These are phyloP conservation scores for Coemansia sp. DNA, from an alignment of 192 early-diverging fungal species.

Conservation along the genomic window DNA sequence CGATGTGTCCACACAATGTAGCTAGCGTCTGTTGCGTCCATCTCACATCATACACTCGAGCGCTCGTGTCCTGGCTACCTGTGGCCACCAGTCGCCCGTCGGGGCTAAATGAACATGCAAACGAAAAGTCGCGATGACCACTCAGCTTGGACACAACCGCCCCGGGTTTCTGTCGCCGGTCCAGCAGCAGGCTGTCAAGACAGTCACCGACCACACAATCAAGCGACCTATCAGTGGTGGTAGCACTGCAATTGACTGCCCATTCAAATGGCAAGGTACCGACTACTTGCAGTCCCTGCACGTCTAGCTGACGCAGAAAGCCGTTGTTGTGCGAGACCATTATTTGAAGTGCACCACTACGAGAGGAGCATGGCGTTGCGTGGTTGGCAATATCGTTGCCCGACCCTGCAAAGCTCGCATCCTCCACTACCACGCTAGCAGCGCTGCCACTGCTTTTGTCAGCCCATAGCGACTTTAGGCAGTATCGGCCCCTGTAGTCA, in stretches of 20 bases:
- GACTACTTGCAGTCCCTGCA: not conserved
- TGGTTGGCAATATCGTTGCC: conserved; percentile 44
- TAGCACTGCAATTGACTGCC: conserved; percentile 44
- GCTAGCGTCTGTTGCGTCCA: conserved; percentile 20
- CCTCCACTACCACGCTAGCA: not conserved
- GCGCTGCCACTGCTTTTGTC: not conserved
- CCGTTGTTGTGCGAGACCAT: conserved; percentile 34
- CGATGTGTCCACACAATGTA: conserved; percentile 31
- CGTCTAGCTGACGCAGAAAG: conserved; percentile 13
- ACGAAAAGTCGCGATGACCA: conserved; percentile 46
- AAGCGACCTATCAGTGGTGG: conserved; percentile 10
- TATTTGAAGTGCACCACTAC: conserved; percentile 3
- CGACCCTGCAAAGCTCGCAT: not conserved
- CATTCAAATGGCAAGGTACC: conserved; percentile 14
- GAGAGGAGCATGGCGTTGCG: conserved; percentile 1
- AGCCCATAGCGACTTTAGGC: conserved; percentile 16
- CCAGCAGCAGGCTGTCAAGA: conserved; percentile 19
- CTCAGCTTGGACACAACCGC: conserved; percentile 7
- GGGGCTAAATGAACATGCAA: conserved; percentile 42
- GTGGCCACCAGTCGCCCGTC: conserved; percentile 45
- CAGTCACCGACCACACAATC: conserved; percentile 48
- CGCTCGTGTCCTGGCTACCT: conserved; percentile 46
- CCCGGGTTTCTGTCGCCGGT: conserved; percentile 11
- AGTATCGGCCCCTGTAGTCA: conserved; percentile 33
- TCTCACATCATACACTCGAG: conserved; percentile 47